Evolutionary conservation across 768 basidiomycete genomes (phyloP), one percentile per base, ranked within the genome.

Genomic region (Tricholoma furcatifolium): DNA sequence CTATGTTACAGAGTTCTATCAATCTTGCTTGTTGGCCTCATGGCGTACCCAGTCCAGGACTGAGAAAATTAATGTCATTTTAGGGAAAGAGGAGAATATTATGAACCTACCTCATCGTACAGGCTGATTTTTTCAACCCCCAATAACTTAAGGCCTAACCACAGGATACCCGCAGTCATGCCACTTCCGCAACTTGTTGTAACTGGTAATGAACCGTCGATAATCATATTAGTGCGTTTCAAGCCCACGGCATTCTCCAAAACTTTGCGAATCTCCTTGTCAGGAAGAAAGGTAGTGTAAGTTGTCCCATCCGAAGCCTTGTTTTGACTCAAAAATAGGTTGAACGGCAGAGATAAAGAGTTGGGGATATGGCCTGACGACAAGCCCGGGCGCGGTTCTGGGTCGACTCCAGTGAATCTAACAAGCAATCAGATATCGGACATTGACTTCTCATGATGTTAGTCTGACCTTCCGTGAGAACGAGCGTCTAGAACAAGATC

Each of bases 1-100:
- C 4, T 14, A 21, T 23, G 24, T 53, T 18, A 54, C 20, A 17
- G 21, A 23, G 53, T 51, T 20, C 50, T 62, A 32, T 55, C 78
- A 35, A 97, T 93, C 55, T 71, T 79, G 69, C 93, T 95, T 47
- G 85, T 77, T 12, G 79, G 62, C 51, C 93, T 77, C 67, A 79
- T 73, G 2, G 93, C 93, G 67, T 97, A 98, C 3, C 96, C 96
- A 2, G 91, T 91, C 96, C 96, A 98, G 24, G 91, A 93, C 94
- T 96, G 12, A 20, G 39, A 58, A 20, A 59, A 23, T 40, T 36
- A 47, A 45, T n/a, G 35, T 15, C 24, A 14, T 24, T 18, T 12
- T 17, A 7, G 1, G 0, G 20, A 23, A 15, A 9, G 12, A 46
- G 21, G 2, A 34, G 40, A 9, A 9, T 31, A 18, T 23, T 32